Evolutionary conservation across 2,329 filamentous ascomycete species (phyloP).

Genomic region (Nemania diffusa): DNA sequence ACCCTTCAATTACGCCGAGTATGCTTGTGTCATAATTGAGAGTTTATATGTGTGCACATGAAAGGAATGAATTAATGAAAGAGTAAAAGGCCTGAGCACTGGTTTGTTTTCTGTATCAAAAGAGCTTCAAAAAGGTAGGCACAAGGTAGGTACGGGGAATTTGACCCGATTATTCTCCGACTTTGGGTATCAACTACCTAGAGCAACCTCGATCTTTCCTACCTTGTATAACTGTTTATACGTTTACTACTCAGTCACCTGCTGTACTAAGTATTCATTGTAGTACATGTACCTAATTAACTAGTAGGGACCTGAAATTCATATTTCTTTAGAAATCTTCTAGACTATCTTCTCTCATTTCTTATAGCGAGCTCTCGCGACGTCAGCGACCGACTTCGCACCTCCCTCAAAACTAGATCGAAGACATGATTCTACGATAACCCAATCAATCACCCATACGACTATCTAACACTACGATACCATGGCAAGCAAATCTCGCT

Average conservation of each 20-base stretch:
- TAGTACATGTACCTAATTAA: neutral
- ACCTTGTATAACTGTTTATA: neutral
- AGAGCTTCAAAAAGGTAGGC: constrained; percentile 38
- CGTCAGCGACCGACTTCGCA: neutral
- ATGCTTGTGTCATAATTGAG: neutral
- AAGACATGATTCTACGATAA: constrained; percentile 24
- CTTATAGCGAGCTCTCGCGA: neutral
- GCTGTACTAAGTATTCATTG: neutral
- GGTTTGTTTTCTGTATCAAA: constrained; percentile 30
- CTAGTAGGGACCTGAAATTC: neutral
- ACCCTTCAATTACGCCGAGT: neutral
- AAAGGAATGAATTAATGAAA: neutral
- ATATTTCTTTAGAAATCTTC: constrained; percentile 4
- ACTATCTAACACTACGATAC: constrained; percentile 24
- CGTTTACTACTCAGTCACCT: neutral
- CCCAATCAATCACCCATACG: neutral
- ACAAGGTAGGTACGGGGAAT: constrained; percentile 20
- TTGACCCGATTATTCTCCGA: constrained; percentile 43
- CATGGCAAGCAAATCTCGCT: constrained; percentile 81
- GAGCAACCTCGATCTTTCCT: neutral
- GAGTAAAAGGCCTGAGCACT: constrained; percentile 7
- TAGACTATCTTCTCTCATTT: neutral
- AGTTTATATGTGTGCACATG: neutral
- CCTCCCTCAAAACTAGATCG: neutral
- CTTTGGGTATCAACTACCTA: constrained; percentile 22